These are phyloP conservation scores for Heritiera fomes DNA, from an alignment of 345 rosid genomes.

Conservation along the genomic window DNA sequence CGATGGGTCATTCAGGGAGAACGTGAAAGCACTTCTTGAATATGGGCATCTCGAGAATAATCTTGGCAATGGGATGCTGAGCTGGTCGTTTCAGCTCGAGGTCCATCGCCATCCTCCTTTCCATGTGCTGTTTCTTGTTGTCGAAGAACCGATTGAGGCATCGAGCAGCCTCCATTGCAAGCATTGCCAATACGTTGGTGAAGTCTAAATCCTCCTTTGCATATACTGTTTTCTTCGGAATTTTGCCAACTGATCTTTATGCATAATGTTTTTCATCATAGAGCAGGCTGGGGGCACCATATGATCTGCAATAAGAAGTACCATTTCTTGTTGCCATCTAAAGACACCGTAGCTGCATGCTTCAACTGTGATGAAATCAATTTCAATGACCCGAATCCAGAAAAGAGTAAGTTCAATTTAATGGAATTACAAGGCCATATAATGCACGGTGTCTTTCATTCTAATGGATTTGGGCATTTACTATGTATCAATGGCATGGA, in stretches of 20 bases:
- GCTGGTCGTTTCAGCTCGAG: conserved; percentile 95
- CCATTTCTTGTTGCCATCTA: conserved; percentile 80
- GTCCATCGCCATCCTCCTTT: conserved; percentile 73
- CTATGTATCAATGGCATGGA: conserved; percentile 69
- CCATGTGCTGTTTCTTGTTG: conserved; percentile 62
- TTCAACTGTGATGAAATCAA: conserved; percentile 36
- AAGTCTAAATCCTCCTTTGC: conserved; percentile 29
- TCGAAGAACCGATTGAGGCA: conserved; percentile 70
- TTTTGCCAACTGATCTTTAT: no score
- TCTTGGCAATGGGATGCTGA: conserved; percentile 38
- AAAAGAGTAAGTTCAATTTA: conserved; percentile 46
- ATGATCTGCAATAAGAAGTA: conserved; percentile 88
- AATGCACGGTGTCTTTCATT: conserved; percentile 86
- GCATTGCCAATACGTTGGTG: conserved; percentile 84
- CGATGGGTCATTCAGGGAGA: conserved; percentile 58
- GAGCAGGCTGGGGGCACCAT: conserved; percentile 81
- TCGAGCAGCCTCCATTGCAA: conserved; percentile 62
- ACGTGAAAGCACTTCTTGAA: conserved; percentile 60
- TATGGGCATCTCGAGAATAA: conserved; percentile 55
- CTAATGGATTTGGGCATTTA: conserved; percentile 91
- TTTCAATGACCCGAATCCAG: conserved; percentile 25
- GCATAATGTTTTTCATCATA: background rate
- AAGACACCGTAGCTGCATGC: conserved; percentile 48
- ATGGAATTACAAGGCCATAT: conserved; percentile 54
- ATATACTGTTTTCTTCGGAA: no score